Base-by-base conservation (phyloP, 2,329 filamentous ascomycete genomes). In the Colletotrichum scovillei region DNA sequence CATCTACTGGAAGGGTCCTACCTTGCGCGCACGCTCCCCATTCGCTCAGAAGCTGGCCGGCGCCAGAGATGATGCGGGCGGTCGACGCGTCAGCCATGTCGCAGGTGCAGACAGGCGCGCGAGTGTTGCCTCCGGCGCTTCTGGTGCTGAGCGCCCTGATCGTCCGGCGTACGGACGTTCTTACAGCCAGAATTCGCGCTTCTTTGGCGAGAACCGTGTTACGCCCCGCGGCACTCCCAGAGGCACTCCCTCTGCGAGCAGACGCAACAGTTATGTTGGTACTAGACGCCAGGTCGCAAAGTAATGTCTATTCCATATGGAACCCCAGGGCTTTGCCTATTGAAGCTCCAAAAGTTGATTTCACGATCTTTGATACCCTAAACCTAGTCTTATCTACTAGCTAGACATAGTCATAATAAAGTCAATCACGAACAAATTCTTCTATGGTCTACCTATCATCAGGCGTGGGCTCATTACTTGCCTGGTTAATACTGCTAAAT, bases 1-100 rank as follows among this genome's bases (percentile, higher is more conserved):
- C 59, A 91, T 93, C 74, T 93, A 93, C 84, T 91, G 86, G 85
- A 88, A 89, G 68, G 92, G 92, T 0, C 90, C 91, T 0, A 74
- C 75, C 0, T 86, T 94, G 19, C 89, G 92, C 52, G 86, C 88
- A 71, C 82, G 87, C 2, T 93, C 91, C 14, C 88, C 89, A 0
- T 93, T 93, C 76, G 92, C 92, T 0, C 90, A 93, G 81, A 87
- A 87, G 53, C 82, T 94, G 3, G 88, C 88, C 12, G 82, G 83
- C 22, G 86, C 81, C 16, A 80, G 81, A 0, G 62, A 73, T 0
- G 75, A 76, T 19, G 35, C n/a, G 5, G 70, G 67, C 0, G 67
- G 55, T 5, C 70, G 55, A 14, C 53, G 59, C 14, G 22, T 53
- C 19, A 64, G 59, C 24, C 46, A 56, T 28, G 59, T 53, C 9